Evolutionary conservation across 2,329 filamentous ascomycete genomes (phyloP), one percentile per base, ranked within the genome.

Genomic region (Xylaria arbuscula): DNA sequence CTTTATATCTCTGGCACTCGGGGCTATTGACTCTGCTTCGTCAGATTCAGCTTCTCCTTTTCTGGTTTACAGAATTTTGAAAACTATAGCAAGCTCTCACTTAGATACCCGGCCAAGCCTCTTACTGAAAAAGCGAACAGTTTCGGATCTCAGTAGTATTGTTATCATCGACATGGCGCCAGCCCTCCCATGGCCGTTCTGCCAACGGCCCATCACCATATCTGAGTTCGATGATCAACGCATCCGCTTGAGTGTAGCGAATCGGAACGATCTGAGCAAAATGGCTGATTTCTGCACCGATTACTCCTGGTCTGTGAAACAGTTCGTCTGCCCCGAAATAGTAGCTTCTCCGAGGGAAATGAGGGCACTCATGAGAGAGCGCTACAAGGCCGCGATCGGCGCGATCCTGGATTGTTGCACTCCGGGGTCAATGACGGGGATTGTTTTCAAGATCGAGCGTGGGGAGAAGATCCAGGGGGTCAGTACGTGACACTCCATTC

Each of bases 381-480:
- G 59, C 22, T 62, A 62, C 17, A 40, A 28, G 22, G 32, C 15
- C 2, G 24, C 48, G 2, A 6, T 62, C 17, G 28, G 32, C 22
- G 22, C 59, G 1, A 45, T 62, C 22, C 19, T 62, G 59, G 59
- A 54, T 45, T 54, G 36, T 22, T 42, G 34, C 17, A n/a, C 6
- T 1, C 38, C 51, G 13, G 50, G 51, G 24, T 22, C 9, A 17
- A 55, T 62, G 60, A 55, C 24, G 0, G 60, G 60, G 7, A 28
- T 55, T 2, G 40, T 62, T 5, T 32, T 55, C 28, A 62, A 55
- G 51, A 36, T 62, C 5, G 28, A 55, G n/a, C 40, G 36, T 24
- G 7, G 47, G 3, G 17, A 13, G 6, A 22, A 17, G 22, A 55
- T 55, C 24, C 38, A 22, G 38, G 50, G 50, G n/a, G 51, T 62